Base-by-base conservation (phyloP, 352 stramenopile species). In the Pythium periplocum region DNA sequence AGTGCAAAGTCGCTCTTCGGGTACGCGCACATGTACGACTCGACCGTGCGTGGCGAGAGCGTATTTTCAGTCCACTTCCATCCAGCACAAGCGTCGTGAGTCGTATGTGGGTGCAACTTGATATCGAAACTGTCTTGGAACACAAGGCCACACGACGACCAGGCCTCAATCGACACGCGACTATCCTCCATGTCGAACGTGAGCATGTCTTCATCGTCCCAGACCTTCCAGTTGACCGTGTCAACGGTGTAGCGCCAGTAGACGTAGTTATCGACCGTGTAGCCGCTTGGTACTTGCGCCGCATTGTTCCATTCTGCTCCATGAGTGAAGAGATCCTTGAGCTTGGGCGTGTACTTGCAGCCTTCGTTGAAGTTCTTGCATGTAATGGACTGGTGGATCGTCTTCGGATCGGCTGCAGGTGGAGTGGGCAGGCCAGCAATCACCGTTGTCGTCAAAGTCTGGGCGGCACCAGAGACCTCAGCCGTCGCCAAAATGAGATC, bases 1-100 rank as follows among this genome's bases (percentile, higher is more conserved):
- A 85, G 71, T 4, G 72, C 75, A 55, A 87, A 87, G 52, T 87
- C 73, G 31, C 74, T 87, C 33, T 73, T 55, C 11, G 62, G 61
- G 53, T 83, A 81, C 45, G 73, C 69, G 53, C 77, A 87, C 37
- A 87, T 70, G 6, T 56, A 45, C 32, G 45, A 51, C 2, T 43
- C 33, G 42, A 77, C 63, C 31, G 68, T 66, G 4, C 73, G 57
- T 33, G 60, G 63, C 44, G 66, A 71, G 10, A 70, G 59, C 11
- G 66, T 61, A 33, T 64, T 62, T 58, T 89, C 73, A 56, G 60
- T 52, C 53, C 57, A 73, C 56, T 67, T 64, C 33, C 10, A 4
- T 5, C 43, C 42, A 17, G 71, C 70, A 37, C 59, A 66, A 33
- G 68, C 53, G n/a, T 53, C 33, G 32, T 61, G 9, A 1, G 36